These are phyloP conservation scores for Cercospora berteroae DNA, from an alignment of 2,329 filamentous ascomycete genomes.

Conservation along the genomic window DNA sequence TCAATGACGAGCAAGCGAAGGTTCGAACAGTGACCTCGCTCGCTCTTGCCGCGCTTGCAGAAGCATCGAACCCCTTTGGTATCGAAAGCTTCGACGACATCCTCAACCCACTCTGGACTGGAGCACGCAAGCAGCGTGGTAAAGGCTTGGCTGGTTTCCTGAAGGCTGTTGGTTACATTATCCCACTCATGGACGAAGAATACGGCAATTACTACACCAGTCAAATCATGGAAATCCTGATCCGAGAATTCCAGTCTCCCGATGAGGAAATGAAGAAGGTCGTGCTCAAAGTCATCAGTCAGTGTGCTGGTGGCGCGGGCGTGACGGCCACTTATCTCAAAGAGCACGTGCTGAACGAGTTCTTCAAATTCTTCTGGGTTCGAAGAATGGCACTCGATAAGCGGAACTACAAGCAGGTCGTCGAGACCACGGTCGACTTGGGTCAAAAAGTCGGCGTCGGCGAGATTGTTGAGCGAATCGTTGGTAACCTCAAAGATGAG, in stretches of 20 bases:
- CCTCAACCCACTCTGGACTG: constrained; percentile 94
- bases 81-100: constrained; percentile 99
- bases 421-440: constrained; percentile 95
- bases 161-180: constrained; percentile 97
- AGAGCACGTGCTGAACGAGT: constrained; percentile 89
- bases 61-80: constrained; percentile 96
- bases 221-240: constrained; percentile 97
- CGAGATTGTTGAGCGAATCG: constrained; percentile 90
- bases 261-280: constrained; percentile 99
- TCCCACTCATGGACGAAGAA: constrained; percentile 98
- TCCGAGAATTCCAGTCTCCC: constrained; percentile 92
- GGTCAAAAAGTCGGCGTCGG: constrained; percentile 96
- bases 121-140: constrained; percentile 90
- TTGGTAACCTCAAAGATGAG: constrained; percentile 95
- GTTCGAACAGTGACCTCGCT: constrained; percentile 94
- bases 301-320: constrained; percentile 90
- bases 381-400: constrained; percentile 95
- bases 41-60: constrained; percentile 89
- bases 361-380: constrained; percentile 99
- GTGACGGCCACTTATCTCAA: constrained; percentile 94
- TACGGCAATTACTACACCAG: constrained; percentile 99
- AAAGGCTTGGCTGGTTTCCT: constrained; percentile 94
- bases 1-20: constrained; percentile 97
- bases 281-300: constrained; percentile 92
- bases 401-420: constrained; percentile 95